Conservation (phyloP, 805 yeast species). For the Metschnikowia colocasiae region DNA sequence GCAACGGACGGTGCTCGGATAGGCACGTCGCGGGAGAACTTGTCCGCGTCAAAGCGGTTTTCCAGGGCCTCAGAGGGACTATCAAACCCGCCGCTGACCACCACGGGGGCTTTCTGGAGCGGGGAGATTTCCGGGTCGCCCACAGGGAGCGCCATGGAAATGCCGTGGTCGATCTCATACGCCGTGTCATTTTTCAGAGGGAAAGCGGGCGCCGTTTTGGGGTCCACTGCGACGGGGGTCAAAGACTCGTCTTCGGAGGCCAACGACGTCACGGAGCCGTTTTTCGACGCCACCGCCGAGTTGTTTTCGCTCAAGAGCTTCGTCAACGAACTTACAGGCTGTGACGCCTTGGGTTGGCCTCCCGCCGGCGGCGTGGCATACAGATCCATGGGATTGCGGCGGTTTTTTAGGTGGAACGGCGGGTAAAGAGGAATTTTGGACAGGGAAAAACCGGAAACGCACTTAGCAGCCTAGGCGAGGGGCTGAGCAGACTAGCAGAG, state of each 20-base stretch:
- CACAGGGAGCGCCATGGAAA: not conserved
- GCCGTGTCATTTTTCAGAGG: not conserved
- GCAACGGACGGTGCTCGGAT: conserved; percentile 20
- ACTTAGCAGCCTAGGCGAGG: too few species aligned
- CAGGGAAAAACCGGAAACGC: not conserved
- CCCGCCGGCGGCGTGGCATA: conserved; percentile 6
- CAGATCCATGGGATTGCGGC: conserved; percentile 10
- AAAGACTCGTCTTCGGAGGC: not conserved
- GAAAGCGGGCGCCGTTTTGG: conserved; percentile 2
- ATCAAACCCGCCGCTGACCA: conserved; percentile 19
- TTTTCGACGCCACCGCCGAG: conserved; percentile 8
- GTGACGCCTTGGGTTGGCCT: conserved; percentile 12
- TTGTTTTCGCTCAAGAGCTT: conserved; percentile 34
- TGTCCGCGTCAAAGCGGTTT: conserved; percentile 5
- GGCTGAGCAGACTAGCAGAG: too few species aligned
- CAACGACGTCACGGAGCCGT: conserved; percentile 8
- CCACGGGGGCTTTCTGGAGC: conserved; percentile 15
- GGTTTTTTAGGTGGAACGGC: conserved; percentile 17
- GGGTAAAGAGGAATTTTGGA: conserved; percentile 18
- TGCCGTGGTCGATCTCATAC: not conserved
- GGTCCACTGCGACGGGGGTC: not conserved
- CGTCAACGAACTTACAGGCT: conserved; percentile 37
- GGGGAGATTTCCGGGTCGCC: conserved; percentile 7
- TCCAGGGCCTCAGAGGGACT: conserved; percentile 9
- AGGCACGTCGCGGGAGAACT: conserved; percentile 11